Conservation (phyloP, 164 flowering plant species). For the Chimonanthus salicifolius region DNA sequence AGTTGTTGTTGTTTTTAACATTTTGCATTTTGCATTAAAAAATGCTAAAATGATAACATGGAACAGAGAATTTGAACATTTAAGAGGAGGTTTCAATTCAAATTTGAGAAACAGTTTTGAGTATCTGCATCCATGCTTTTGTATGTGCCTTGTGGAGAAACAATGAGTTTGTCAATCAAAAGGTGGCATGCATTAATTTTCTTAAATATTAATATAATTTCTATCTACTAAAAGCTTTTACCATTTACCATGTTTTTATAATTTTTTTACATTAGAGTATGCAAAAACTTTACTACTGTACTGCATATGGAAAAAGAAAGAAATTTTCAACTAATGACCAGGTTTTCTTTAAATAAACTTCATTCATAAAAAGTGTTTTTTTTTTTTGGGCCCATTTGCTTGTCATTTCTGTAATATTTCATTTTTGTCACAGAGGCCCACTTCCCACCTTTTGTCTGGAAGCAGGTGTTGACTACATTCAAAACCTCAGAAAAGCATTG, state of each 20-base stretch:
- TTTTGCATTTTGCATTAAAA: too few relatives aligned
- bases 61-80: too few relatives aligned
- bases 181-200: background rate
- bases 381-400: conserved; percentile 32
- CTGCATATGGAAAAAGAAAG: background rate
- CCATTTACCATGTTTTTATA: background rate
- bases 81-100: too few relatives aligned
- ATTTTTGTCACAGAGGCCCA: conserved; percentile 36
- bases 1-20: too few relatives aligned
- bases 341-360: background rate
- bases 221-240: background rate
- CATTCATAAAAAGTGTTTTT: conserved; percentile 12
- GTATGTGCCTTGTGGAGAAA: too few relatives aligned
- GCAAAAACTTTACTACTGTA: background rate
- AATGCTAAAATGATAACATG: too few relatives aligned
- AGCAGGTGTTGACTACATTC: conserved; percentile 52
- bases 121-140: too few relatives aligned
- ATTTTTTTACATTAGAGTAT: too few relatives aligned
- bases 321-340: too few relatives aligned
- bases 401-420: conserved; percentile 61
- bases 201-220: too few relatives aligned
- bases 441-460: conserved; percentile 49
- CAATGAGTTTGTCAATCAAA: too few relatives aligned
- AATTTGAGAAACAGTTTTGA: too few relatives aligned
- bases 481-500: conserved; percentile 9